Evolutionary conservation across 495 filamentous ascomycete species (phyloP).

Genomic region (Xylaria venustula): DNA sequence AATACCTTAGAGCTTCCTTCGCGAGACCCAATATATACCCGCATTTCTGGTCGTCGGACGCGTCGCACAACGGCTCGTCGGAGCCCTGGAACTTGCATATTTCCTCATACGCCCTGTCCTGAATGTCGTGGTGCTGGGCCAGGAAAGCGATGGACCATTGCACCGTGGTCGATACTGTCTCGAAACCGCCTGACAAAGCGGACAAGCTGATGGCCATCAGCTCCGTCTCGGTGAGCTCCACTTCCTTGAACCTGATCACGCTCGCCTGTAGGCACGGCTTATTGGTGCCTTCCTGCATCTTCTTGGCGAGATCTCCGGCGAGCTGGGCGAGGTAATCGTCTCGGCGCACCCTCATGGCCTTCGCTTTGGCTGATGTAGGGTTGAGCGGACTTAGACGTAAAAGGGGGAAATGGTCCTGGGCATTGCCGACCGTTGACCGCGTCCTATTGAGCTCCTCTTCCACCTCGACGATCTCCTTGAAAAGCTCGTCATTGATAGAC

Average conservation of each 20-base stretch:
- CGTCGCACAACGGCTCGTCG: conserved; percentile 54
- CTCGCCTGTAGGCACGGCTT: conserved; percentile 65
- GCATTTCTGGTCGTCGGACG: conserved; percentile 61
- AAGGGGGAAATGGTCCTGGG: conserved; percentile 64
- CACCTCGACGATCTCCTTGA: conserved; percentile 63
- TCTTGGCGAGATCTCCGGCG: conserved; percentile 52
- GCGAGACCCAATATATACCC: conserved; percentile 58
- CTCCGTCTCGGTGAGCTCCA: conserved; percentile 56
- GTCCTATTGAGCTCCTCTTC: conserved; percentile 60
- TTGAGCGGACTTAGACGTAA: conserved; percentile 59
- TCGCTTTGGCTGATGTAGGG: conserved; percentile 48
- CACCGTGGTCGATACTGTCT: conserved; percentile 62
- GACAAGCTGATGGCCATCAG: conserved; percentile 63
- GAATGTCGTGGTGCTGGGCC: conserved; percentile 57
- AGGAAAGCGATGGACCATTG: conserved; percentile 62
- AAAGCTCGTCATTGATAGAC: conserved; percentile 55
- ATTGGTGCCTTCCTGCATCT: conserved; percentile 58
- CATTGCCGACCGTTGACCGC: conserved; percentile 59
- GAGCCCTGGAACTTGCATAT: conserved; percentile 54
- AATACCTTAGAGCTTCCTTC: conserved; percentile 59
- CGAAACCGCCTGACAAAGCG: conserved; percentile 61
- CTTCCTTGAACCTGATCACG: conserved; percentile 61
- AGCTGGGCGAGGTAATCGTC: conserved; percentile 58
- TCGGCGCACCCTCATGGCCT: conserved; percentile 57
- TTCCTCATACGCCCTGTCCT: conserved; percentile 55